Evolutionary conservation across 345 rosid species (phyloP).

Genomic region (Eucalyptus marginata): DNA sequence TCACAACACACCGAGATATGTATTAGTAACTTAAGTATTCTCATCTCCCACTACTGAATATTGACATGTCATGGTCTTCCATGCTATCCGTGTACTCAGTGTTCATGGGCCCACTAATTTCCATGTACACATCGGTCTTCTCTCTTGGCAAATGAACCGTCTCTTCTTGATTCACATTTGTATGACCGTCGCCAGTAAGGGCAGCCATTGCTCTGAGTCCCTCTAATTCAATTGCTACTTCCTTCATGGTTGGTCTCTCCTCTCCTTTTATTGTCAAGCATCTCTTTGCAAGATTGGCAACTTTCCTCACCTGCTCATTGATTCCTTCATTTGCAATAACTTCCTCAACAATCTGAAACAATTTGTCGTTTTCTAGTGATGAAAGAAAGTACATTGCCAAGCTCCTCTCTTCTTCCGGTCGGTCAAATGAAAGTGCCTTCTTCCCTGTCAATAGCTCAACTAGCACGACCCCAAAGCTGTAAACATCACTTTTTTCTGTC

Average conservation of each 20-base stretch:
- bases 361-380: slow-evolving; percentile 4
- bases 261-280: slow-evolving; percentile 16
- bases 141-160: background rate
- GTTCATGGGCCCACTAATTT: background rate
- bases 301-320: background rate
- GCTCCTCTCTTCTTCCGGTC: slow-evolving; percentile 8
- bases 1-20: background rate
- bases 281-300: slow-evolving; percentile 6
- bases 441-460: slow-evolving; percentile 23
- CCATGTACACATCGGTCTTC: background rate
- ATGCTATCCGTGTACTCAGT: background rate
- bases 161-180: background rate
- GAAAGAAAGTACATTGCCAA: slow-evolving; percentile 11
- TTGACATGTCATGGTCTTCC: background rate
- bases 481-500: slow-evolving; percentile 34
- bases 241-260: background rate
- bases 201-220: background rate
- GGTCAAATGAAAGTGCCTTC: background rate
- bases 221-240: slow-evolving; percentile 10
- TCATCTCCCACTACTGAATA: background rate
- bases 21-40: too few species aligned
- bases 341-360: background rate
- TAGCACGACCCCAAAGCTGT: slow-evolving; percentile 29
- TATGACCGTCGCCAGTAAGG: background rate
- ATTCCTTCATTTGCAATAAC: background rate